These are phyloP conservation scores for Wickerhamomyces kurtzmanii DNA, from an alignment of 805 yeast species.

Conservation along the genomic window DNA sequence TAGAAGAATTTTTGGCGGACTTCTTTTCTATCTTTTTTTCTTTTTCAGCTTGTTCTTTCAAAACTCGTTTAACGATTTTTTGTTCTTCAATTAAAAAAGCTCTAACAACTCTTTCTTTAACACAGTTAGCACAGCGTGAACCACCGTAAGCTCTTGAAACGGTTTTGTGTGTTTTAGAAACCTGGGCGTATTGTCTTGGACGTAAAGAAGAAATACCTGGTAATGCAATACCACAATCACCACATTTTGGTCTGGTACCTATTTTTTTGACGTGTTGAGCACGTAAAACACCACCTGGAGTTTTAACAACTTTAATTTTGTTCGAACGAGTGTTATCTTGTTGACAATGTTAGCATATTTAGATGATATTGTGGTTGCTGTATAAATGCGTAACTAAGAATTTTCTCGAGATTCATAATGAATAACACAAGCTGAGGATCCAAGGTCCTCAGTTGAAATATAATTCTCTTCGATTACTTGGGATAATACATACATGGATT, in stretches of 20 bases:
- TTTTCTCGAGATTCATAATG: too few relatives aligned
- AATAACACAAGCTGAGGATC: too few relatives aligned
- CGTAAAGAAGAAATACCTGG: slow-evolving; percentile 83
- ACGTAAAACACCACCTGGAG: slow-evolving; percentile 96
- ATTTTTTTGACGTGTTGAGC: slow-evolving; percentile 91
- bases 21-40: slow-evolving; percentile 47
- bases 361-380: too few relatives aligned
- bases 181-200: slow-evolving; percentile 89
- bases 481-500: slow-evolving; percentile 79
- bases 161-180: slow-evolving; percentile 89
- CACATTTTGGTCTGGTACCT: slow-evolving; percentile 83
- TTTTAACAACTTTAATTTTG: slow-evolving; percentile 97
- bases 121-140: slow-evolving; percentile 90
- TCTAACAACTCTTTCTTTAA: slow-evolving; percentile 94
- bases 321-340: slow-evolving; percentile 95
- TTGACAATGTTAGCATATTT: slow-evolving; percentile 63
- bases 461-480: too few relatives aligned
- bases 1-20: slow-evolving; percentile 17
- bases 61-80: slow-evolving; percentile 96
- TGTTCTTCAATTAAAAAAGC: slow-evolving; percentile 98
- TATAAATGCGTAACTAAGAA: too few relatives aligned
- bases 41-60: slow-evolving; percentile 85
- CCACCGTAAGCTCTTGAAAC: slow-evolving; percentile 99
- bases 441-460: too few relatives aligned
- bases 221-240: slow-evolving; percentile 74